Percentiles rank a stretch among this genome's conserved stretches.
Conservation (phyloP, 495 filamentous ascomycete genomes). For the Tuber microsphaerosporum region DNA sequence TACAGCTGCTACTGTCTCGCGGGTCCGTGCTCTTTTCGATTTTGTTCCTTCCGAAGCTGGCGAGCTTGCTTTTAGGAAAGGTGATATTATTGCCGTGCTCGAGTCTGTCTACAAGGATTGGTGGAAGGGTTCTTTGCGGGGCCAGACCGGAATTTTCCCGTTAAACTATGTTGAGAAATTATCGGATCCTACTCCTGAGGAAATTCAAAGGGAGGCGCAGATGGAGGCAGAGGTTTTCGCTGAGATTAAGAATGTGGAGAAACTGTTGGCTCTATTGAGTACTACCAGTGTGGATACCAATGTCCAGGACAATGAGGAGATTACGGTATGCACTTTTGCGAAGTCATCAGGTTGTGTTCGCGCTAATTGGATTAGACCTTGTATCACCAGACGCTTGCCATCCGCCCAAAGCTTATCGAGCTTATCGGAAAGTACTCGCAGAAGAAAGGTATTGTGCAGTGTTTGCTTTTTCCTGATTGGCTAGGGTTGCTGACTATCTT, state of each 20-base stretch:
- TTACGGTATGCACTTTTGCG: conserved; percentile 54
- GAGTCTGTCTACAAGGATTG: conserved; percentile 99
- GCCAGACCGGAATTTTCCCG: conserved; percentile 95
- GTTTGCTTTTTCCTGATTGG: background rate
- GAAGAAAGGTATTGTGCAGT: conserved; percentile 69
- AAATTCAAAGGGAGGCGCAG: conserved; percentile 88
- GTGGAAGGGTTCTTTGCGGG: conserved; percentile 94
- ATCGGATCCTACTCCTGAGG: conserved; percentile 85
- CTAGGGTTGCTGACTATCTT: conserved; percentile 10
- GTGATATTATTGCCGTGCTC: conserved; percentile 92
- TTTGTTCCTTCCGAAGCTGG: conserved; percentile 89
- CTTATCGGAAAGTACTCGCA: conserved; percentile 98
- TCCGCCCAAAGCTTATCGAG: conserved; percentile 94
- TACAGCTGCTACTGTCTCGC: conserved; percentile 93
- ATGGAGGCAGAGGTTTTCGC: conserved; percentile 98
- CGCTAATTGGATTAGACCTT: conserved; percentile 52
- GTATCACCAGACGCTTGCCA: conserved; percentile 88
- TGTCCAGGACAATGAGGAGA: conserved; percentile 84
- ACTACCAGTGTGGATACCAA: conserved; percentile 84
- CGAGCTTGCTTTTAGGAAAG: conserved; percentile 92
- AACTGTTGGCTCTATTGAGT: conserved; percentile 84
- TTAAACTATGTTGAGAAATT: conserved; percentile 98
- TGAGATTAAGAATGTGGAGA: conserved; percentile 98
- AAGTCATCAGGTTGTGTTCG: background rate
- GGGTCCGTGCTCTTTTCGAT: conserved; percentile 88